Evolutionary conservation across 2,329 filamentous ascomycete genomes (phyloP).

Genomic region (Colletotrichum sp.): DNA sequence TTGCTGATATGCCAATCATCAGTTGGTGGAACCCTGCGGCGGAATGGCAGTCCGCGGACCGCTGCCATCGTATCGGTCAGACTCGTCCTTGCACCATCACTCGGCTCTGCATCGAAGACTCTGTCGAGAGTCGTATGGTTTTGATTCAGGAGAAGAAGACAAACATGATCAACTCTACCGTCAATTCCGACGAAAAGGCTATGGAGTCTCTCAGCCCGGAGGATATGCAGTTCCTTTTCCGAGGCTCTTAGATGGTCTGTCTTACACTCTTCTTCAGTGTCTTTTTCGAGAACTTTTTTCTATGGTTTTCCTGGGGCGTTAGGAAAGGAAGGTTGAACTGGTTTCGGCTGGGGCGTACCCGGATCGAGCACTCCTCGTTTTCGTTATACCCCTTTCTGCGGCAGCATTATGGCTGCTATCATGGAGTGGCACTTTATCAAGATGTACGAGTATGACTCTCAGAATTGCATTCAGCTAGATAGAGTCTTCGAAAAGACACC

Average conservation of each 20-base stretch:
- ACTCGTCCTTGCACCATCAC: slow-evolving; percentile 93
- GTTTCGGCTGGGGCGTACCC: not conserved
- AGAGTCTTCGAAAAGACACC: not conserved
- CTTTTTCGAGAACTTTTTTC: not conserved
- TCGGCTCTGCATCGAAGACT: slow-evolving; percentile 93
- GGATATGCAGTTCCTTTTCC: slow-evolving; percentile 96
- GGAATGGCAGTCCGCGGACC: slow-evolving; percentile 97
- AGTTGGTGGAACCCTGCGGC: slow-evolving; percentile 99
- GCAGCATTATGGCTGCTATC: not conserved
- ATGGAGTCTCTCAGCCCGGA: slow-evolving; percentile 90
- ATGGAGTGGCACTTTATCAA: not conserved
- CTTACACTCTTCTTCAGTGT: not conserved
- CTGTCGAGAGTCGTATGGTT: slow-evolving; percentile 94
- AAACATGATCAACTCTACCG: slow-evolving; percentile 95
- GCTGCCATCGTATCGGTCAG: slow-evolving; percentile 94
- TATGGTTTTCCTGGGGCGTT: not conserved
- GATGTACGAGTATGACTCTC: not conserved
- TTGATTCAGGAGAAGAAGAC: slow-evolving; percentile 98
- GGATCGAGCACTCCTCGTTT: slow-evolving; percentile 1
- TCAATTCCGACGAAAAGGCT: slow-evolving; percentile 89
- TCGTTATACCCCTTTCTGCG: not conserved
- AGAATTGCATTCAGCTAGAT: not conserved
- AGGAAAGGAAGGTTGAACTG: not conserved
- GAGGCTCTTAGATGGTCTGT: slow-evolving; percentile 50
- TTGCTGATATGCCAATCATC: slow-evolving; percentile 25